Evolutionary conservation across 2,329 filamentous ascomycete genomes (phyloP).

Genomic region (Hirsutella minnesotensis): DNA sequence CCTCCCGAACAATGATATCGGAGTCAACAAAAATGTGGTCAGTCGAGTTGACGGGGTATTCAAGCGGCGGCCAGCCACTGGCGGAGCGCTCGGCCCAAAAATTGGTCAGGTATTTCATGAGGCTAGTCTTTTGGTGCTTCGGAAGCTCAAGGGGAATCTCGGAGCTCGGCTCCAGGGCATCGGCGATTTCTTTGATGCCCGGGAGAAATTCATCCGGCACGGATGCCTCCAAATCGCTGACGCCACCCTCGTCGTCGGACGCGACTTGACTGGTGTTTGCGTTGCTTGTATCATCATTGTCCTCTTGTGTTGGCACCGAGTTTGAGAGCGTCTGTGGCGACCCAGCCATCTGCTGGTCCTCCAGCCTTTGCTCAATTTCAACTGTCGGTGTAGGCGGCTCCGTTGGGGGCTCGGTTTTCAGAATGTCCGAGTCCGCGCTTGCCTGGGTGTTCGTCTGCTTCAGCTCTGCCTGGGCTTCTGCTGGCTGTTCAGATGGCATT

Average conservation of each 20-base stretch:
- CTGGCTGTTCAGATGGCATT: slow-evolving; percentile 37
- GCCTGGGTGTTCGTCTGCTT: slow-evolving; percentile 9
- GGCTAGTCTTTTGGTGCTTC: slow-evolving; percentile 82
- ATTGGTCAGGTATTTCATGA: slow-evolving; percentile 91
- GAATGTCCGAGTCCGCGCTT: slow-evolving; percentile 8
- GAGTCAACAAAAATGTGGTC: slow-evolving; percentile 97
- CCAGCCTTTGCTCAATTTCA: slow-evolving; percentile 11
- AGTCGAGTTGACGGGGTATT: slow-evolving; percentile 77
- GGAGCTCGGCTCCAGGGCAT: slow-evolving; percentile 46
- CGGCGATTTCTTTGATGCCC: slow-evolving; percentile 49
- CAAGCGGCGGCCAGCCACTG: slow-evolving; percentile 82
- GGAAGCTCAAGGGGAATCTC: slow-evolving; percentile 64
- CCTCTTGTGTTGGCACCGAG: slow-evolving; percentile 6
- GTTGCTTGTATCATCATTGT: slow-evolving; percentile 16
- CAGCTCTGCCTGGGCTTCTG: slow-evolving; percentile 8
- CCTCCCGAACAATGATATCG: slow-evolving; percentile 92
- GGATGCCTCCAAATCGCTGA: slow-evolving; percentile 62
- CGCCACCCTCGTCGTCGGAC: slow-evolving; percentile 54
- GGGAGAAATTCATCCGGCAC: slow-evolving; percentile 57
- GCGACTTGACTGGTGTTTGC: slow-evolving; percentile 38
- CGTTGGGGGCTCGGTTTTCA: slow-evolving; percentile 9
- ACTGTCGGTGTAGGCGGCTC: slow-evolving; percentile 8
- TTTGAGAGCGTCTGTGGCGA: background rate
- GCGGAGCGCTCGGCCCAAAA: slow-evolving; percentile 98
- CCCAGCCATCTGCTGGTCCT: slow-evolving; percentile 11